Conservation (phyloP, 306 rosid genomes). For the Cotoneaster glaucophyllus region DNA sequence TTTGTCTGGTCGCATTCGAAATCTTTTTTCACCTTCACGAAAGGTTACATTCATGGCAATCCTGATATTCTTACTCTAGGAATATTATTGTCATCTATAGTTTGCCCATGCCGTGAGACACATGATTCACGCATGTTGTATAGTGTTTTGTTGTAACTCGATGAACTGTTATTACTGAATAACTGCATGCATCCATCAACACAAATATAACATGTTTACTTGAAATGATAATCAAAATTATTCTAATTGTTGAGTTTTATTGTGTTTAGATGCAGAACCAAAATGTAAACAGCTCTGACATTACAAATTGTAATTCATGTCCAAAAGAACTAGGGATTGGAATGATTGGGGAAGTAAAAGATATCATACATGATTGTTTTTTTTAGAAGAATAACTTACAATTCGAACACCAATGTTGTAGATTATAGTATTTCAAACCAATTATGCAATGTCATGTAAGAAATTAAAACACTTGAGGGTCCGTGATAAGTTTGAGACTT, state of each 20-base stretch:
- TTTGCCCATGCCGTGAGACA: not conserved
- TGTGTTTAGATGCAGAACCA: no score
- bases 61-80: slow-evolving; percentile 6
- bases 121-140: not conserved
- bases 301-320: no score
- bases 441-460: not conserved
- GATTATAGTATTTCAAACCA: no score
- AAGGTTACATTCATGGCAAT: not conserved
- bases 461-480: not conserved
- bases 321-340: no score
- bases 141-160: not conserved
- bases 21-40: slow-evolving; percentile 9
- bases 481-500: not conserved
- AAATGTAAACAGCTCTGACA: no score
- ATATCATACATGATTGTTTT: not conserved
- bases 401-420: not conserved
- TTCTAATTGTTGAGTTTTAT: no score
- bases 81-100: not conserved
- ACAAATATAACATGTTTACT: not conserved
- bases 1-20: not conserved
- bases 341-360: no score
- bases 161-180: not conserved
- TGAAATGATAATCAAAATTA: not conserved
- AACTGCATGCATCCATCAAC: not conserved
- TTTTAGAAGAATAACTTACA: not conserved